phyloP scores from a whole-genome alignment of 805 yeast species.

The Ogataea trehaloabstinens region DNA sequence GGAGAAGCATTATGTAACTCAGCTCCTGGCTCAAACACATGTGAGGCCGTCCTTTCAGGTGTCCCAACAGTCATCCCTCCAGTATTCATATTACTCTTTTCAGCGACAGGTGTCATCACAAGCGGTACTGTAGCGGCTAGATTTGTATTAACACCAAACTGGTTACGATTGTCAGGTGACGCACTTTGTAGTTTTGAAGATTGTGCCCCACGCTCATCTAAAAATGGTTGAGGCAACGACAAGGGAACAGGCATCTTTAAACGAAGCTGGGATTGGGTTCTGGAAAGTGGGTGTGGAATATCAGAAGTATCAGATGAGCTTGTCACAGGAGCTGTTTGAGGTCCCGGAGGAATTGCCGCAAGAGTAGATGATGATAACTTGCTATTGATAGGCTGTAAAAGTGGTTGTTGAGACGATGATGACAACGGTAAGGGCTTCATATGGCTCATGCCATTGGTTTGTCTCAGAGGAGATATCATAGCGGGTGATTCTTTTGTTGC shows the following conservation, averaged over 20 bases:
- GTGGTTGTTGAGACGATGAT: slow-evolving; percentile 38
- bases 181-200: slow-evolving; percentile 3
- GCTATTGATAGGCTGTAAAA: slow-evolving; percentile 56
- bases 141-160: slow-evolving; percentile 53
- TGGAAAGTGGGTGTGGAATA: slow-evolving; percentile 23
- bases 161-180: slow-evolving; percentile 25
- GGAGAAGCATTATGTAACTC: slow-evolving; percentile 4
- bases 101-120: slow-evolving; percentile 81
- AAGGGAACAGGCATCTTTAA: slow-evolving; percentile 76
- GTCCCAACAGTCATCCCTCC: slow-evolving; percentile 18
- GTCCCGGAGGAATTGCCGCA: slow-evolving; percentile 20
- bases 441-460: slow-evolving; percentile 30
- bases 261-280: slow-evolving; percentile 55
- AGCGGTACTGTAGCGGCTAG: slow-evolving; percentile 62
- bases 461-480: slow-evolving; percentile 31
- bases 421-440: slow-evolving; percentile 51
- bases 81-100: slow-evolving; percentile 33
- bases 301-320: slow-evolving; percentile 16
- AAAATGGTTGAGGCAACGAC: slow-evolving; percentile 15
- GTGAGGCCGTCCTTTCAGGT: slow-evolving; percentile 17
- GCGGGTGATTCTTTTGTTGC: slow-evolving; percentile 21
- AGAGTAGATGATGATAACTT: slow-evolving; percentile 22
- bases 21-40: not conserved
- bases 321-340: slow-evolving; percentile 29
- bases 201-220: slow-evolving; percentile 7